Conservation (phyloP, 1,284 basidiomycete genomes). For the Fereydounia khargensis region DNA sequence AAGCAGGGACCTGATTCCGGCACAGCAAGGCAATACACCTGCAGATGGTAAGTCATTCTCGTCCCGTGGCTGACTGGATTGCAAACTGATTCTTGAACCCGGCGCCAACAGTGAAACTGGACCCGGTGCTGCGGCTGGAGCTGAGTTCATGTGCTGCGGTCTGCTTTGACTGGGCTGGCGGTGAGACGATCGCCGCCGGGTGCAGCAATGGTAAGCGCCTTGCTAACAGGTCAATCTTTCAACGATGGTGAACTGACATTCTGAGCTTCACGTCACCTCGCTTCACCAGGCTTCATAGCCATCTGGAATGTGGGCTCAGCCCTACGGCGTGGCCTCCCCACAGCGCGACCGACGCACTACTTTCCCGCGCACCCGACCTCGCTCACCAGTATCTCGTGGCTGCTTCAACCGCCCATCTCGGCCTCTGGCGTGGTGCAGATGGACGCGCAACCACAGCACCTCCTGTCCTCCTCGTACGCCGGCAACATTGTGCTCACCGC, state of each 20-base stretch:
- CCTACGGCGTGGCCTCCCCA: conserved; percentile 1
- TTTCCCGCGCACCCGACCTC: conserved; percentile 13
- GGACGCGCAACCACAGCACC: not conserved
- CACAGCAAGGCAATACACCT: too few species aligned
- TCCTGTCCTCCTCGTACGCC: conserved; percentile 13
- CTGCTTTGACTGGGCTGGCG: conserved; percentile 24
- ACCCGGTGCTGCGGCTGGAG: conserved; percentile 12
- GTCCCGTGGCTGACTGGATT: too few species aligned
- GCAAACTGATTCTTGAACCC: too few species aligned
- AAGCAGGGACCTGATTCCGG: too few species aligned
- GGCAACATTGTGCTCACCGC: conserved; percentile 4
- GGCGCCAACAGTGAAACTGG: conserved; percentile 3
- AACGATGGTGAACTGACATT: too few species aligned
- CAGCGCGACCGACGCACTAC: conserved; percentile 3
- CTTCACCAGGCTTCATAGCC: conserved; percentile 24
- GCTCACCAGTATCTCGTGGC: conserved; percentile 11
- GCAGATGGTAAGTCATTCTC: too few species aligned
- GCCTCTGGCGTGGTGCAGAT: conserved; percentile 1
- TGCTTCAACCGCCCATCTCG: conserved; percentile 10
- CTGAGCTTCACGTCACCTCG: too few species aligned
- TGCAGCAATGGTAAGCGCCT: conserved; percentile 16
- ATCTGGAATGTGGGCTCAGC: conserved; percentile 17
- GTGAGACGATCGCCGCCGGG: conserved; percentile 26
- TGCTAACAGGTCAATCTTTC: too few species aligned
- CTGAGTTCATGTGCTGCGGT: conserved; percentile 8